These are phyloP conservation scores for Cladophialophora exuberans DNA, from an alignment of 2,329 filamentous ascomycete species.

Conservation along the genomic window DNA sequence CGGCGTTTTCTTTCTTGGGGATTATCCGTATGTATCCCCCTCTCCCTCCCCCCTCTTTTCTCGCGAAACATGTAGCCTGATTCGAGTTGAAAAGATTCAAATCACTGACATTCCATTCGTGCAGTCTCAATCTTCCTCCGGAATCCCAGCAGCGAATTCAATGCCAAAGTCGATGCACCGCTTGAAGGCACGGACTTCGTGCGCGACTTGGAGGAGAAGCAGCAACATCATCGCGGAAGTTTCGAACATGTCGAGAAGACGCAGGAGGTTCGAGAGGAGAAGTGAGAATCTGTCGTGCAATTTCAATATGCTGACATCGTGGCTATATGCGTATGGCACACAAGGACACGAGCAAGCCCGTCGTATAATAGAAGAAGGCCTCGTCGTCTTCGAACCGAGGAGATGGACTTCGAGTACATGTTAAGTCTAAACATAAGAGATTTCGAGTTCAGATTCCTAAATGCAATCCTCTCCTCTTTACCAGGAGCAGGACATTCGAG, in stretches of 20 bases:
- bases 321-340: background rate
- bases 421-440: background rate
- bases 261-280: background rate
- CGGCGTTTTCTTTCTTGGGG: slow-evolving; percentile 3
- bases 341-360: background rate
- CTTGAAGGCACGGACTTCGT: background rate
- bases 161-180: slow-evolving; percentile 10
- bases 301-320: no score
- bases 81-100: background rate
- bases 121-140: background rate
- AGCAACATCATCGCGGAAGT: no score
- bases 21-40: slow-evolving; percentile 1
- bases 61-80: background rate
- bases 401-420: no score
- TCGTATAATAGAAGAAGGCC: no score
- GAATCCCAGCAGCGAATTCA: slow-evolving; percentile 13
- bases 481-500: no score
- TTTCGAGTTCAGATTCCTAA: no score
- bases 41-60: background rate
- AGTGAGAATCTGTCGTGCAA: background rate
- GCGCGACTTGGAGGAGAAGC: background rate
- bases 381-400: no score
- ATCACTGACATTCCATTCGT: slow-evolving; percentile 3
- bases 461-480: no score
- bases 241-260: slow-evolving; percentile 1